These are phyloP conservation scores for Suillus ampliporus DNA, from an alignment of 768 basidiomycete genomes.

Conservation along the genomic window DNA sequence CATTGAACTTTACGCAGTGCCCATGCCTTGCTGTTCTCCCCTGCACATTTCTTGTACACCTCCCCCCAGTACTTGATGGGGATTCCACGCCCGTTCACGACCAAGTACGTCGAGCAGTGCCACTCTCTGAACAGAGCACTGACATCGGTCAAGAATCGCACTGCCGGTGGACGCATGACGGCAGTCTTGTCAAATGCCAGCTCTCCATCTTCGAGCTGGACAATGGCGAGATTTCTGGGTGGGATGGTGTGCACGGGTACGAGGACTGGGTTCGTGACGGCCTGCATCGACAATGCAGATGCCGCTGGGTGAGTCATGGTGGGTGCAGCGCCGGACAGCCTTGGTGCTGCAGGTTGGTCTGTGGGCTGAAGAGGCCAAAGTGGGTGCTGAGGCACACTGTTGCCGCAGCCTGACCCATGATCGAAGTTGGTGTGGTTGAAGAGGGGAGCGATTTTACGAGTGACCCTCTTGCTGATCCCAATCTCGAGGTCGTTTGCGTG, in stretches of 20 bases:
- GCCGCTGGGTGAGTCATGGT: too few species aligned
- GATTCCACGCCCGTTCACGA: neutral
- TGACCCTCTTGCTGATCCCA: neutral
- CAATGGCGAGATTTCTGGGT: neutral
- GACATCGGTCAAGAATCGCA: neutral
- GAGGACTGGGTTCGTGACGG: too few species aligned
- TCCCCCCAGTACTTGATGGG: neutral
- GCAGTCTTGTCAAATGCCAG: neutral
- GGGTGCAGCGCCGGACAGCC: neutral
- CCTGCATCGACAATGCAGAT: too few species aligned
- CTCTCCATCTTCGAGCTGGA: neutral
- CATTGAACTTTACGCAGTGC: neutral
- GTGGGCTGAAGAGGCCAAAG: neutral
- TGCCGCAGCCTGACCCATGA: too few species aligned
- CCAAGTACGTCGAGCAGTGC: neutral
- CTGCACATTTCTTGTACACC: neutral
- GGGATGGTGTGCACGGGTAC: slow-evolving; percentile 6
- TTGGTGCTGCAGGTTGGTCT: too few species aligned
- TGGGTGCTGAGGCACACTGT: neutral
- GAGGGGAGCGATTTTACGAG: neutral
- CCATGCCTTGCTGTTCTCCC: neutral
- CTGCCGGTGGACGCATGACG: neutral
- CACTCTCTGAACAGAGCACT: slow-evolving; percentile 2
- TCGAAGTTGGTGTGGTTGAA: neutral
- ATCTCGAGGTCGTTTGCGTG: neutral